Evolutionary conservation across 1,139 yeast species (phyloP), one percentile per base, ranked within the genome.

Genomic region (Candida pseudocylindracea): DNA sequence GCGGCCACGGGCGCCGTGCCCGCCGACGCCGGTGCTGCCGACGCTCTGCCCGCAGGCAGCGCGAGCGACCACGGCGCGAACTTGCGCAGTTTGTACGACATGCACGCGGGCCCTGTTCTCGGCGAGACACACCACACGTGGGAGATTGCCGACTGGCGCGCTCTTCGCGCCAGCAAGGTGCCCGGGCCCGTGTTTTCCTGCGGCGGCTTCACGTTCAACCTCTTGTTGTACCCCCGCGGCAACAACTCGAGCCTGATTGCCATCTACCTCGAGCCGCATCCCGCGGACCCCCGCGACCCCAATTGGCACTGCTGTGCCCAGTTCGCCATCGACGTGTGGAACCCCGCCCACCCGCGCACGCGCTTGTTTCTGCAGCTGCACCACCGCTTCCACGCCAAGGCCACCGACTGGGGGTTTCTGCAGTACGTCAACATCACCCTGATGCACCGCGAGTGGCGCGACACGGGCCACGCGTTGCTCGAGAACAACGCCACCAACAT

Each of bases 361-460:
- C 71, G 67, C 45, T 60, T 71, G 29, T 55, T 66, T n/a, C 72
- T 68, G 43, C 61, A 66, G n/a, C 76, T 94, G 1, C 67, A 66
- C 37, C 95, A 83, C 47, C 60, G 98, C 38, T 88, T 81, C 52
- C 70, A 61, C 42, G 58, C 69, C 12, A 60, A 63, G 34, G 93
- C 80, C 37, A 66, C 81, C 2, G 98, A 88, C 51, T 88, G 99
- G 99, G 99, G 99, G 26, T 88, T 88, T 50, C 68, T 85, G 7
- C 71, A 73, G 35, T 72, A 83, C 44, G 57, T 71, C 29, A 88
- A 76, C 35, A 46, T 68, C 12, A 6, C 6, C 20, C 20, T 4
- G 20, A 15, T 15, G 20, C 20, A 15, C 20, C 20, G 20, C 20
- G 20, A 15, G 20, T 15, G 20, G 20, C 63, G 70, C 35, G 58